Conservation (phyloP, 352 stramenopile genomes). For the Globisporangium splendens region DNA sequence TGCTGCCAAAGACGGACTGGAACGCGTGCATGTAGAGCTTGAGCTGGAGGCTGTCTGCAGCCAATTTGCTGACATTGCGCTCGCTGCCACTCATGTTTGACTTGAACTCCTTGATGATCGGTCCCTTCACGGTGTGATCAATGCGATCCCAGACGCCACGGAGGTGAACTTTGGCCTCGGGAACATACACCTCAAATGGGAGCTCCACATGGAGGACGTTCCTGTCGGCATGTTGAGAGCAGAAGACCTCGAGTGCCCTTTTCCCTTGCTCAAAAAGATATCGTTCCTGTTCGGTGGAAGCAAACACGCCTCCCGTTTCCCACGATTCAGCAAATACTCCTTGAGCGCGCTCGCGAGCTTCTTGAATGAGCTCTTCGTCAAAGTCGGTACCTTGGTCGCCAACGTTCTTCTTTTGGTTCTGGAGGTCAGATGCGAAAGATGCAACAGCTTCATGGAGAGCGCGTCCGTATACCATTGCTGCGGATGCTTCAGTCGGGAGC, state of each 20-base stretch:
- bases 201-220: constrained; percentile 57
- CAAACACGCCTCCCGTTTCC: constrained; percentile 37
- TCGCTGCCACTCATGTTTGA: constrained; percentile 56
- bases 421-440: constrained; percentile 31
- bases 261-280: constrained; percentile 34
- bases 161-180: constrained; percentile 46
- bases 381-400: constrained; percentile 9
- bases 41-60: constrained; percentile 72
- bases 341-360: constrained; percentile 8
- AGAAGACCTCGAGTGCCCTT: constrained; percentile 40
- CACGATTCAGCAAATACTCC: constrained; percentile 2
- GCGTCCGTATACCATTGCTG: constrained; percentile 71
- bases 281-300: constrained; percentile 26
- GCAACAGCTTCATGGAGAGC: constrained; percentile 72
- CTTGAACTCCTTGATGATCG: constrained; percentile 83
- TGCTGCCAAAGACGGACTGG: constrained; percentile 43
- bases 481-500: constrained; percentile 38
- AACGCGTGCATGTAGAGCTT: constrained; percentile 84
- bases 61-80: constrained; percentile 50
- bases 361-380: not conserved
- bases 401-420: constrained; percentile 14
- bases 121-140: constrained; percentile 26
- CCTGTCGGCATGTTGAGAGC: constrained; percentile 27
- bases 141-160: constrained; percentile 79
- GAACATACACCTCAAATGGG: constrained; percentile 50